Conservation (phyloP, 345 rosid species). For the Citrus medica region DNA sequence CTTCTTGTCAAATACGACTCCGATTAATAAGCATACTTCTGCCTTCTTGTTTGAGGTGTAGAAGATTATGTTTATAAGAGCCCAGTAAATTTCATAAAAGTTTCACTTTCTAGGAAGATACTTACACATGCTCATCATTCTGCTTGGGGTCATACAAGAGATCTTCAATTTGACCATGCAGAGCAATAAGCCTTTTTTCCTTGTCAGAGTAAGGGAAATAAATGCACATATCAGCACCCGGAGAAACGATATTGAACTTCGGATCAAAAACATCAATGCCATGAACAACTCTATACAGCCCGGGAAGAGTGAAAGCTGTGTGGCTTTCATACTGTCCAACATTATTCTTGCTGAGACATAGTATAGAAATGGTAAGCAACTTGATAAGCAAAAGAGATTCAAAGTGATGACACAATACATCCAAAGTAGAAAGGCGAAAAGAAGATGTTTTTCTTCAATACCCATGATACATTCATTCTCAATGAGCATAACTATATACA, state of each 20-base stretch:
- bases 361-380: not conserved
- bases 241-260: slow-evolving; percentile 63
- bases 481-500: not conserved
- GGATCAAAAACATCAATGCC: slow-evolving; percentile 65
- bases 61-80: not conserved
- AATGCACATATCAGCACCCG: slow-evolving; percentile 63
- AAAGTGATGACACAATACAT: not conserved
- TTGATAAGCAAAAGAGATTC: not conserved
- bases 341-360: slow-evolving; percentile 37
- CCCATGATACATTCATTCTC: not conserved
- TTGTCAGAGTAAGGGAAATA: slow-evolving; percentile 53
- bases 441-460: not conserved
- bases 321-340: slow-evolving; percentile 64
- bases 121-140: slow-evolving; percentile 57
- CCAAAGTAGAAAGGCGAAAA: not conserved
- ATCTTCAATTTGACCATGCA: slow-evolving; percentile 49
- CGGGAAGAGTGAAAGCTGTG: slow-evolving; percentile 64
- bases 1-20: not conserved
- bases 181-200: slow-evolving; percentile 47
- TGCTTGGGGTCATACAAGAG: slow-evolving; percentile 42
- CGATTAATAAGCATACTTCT: not conserved
- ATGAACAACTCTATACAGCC: slow-evolving; percentile 56
- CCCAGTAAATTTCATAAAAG: not conserved
- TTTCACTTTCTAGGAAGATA: not conserved
- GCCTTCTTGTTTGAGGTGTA: not conserved